Conservation (phyloP, 306 rosid species). For the Corylus heterophylla region DNA sequence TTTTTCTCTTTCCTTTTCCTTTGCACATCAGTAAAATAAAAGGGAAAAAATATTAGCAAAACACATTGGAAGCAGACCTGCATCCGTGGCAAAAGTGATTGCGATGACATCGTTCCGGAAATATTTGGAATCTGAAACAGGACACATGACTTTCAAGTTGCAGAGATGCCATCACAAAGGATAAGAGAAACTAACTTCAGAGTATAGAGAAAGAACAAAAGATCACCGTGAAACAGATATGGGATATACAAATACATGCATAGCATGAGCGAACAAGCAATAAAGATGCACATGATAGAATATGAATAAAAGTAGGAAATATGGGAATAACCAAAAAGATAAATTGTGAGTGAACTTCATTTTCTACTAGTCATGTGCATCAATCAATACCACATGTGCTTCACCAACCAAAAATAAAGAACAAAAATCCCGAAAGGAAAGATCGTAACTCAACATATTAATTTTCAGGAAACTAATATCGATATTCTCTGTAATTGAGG, state of each 20-base stretch:
- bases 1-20: not conserved
- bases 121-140: constrained; percentile 78
- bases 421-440: not conserved
- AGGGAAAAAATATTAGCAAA: constrained; percentile 14
- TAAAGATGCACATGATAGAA: not conserved
- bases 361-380: not conserved
- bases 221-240: not conserved
- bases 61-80: constrained; percentile 60
- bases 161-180: constrained; percentile 21
- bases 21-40: constrained; percentile 15
- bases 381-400: not conserved
- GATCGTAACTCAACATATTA: not conserved
- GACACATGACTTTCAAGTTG: constrained; percentile 11
- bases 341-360: not conserved
- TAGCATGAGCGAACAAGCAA: not conserved
- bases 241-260: not conserved
- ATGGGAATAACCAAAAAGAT: not conserved
- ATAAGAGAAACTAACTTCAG: not conserved
- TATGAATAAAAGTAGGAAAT: not conserved
- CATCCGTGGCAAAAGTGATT: constrained; percentile 61
- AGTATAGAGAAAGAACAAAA: not conserved
- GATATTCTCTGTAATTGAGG: not conserved
- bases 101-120: constrained; percentile 79
- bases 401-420: not conserved
- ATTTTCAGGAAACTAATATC: not conserved